Evolutionary conservation across 73 alveolate species (phyloP).

Genomic region (Paramecium sexaurelia): DNA sequence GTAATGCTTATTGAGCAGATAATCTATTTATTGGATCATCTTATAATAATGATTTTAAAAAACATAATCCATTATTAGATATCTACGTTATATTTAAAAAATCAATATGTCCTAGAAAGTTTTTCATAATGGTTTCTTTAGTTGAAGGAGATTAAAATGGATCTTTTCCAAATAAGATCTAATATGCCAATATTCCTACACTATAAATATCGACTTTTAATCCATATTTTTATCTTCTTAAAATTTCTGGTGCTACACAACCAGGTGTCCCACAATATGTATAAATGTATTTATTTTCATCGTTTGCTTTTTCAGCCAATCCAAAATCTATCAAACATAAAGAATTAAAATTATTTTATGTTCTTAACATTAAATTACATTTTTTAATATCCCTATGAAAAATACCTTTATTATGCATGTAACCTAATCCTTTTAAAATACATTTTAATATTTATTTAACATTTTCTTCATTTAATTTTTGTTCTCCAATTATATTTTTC

Average conservation of each 20-base stretch:
- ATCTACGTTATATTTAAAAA: neutral
- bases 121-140: neutral
- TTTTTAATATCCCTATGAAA: neutral
- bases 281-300: neutral
- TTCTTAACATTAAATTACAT: neutral
- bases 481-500: neutral
- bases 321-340: neutral
- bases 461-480: slow-evolving; percentile 28
- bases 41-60: neutral
- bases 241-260: slow-evolving; percentile 61
- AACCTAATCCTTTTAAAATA: neutral
- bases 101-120: neutral
- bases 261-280: slow-evolving; percentile 63
- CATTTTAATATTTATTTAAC: neutral
- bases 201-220: slow-evolving; percentile 5
- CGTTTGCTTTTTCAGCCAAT: neutral
- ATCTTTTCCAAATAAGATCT: neutral
- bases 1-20: neutral
- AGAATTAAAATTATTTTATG: neutral
- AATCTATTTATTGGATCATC: neutral
- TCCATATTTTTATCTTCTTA: slow-evolving; percentile 35
- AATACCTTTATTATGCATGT: neutral
- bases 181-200: neutral
- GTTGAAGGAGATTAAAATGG: neutral
- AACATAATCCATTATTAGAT: neutral